Conservation (phyloP, 2,329 filamentous ascomycete genomes). For the Lasiodiplodia theobromae region DNA sequence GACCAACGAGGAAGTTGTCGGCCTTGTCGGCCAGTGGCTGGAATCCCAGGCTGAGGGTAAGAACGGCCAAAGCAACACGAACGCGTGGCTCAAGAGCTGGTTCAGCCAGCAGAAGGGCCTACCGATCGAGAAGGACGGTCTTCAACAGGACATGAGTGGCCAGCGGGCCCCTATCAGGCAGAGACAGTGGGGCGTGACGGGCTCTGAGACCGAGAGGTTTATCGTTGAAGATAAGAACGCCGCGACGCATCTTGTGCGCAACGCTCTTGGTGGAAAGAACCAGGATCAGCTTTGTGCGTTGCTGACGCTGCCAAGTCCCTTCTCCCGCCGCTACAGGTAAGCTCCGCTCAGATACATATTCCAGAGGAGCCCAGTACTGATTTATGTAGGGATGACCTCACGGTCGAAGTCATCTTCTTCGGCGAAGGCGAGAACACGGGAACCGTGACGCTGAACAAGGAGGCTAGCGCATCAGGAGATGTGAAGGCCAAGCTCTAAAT, state of each 20-base stretch:
- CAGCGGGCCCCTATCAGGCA: constrained; percentile 88
- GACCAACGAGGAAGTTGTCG: constrained; percentile 96
- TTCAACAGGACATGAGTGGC: constrained; percentile 63
- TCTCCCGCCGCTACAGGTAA: constrained; percentile 88
- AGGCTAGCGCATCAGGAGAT: constrained; percentile 70
- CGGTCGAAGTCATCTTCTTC: constrained; percentile 98
- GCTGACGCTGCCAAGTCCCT: constrained; percentile 88
- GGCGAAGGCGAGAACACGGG: constrained; percentile 79
- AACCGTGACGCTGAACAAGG: constrained; percentile 81
- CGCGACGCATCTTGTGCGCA: constrained; percentile 92
- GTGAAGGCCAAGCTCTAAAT: constrained; percentile 29
- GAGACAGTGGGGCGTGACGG: constrained; percentile 86
- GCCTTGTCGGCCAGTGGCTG: constrained; percentile 95
- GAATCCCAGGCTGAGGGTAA: constrained; percentile 69
- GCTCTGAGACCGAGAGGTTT: constrained; percentile 79
- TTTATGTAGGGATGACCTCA: constrained; percentile 80
- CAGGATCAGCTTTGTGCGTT: constrained; percentile 92
- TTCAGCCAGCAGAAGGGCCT: constrained; percentile 65
- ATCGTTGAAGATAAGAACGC: constrained; percentile 95
- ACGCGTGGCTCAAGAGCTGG: constrained; percentile 77
- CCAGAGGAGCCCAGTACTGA: constrained; percentile 32
- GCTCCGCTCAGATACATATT: constrained; percentile 33
- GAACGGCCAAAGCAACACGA: constrained; percentile 44
- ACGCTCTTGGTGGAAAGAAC: constrained; percentile 92
- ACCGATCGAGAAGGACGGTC: constrained; percentile 74